phyloP scores from a whole-genome alignment of 192 early-diverging fungal species.

The Gamsiella multidivaricata region DNA sequence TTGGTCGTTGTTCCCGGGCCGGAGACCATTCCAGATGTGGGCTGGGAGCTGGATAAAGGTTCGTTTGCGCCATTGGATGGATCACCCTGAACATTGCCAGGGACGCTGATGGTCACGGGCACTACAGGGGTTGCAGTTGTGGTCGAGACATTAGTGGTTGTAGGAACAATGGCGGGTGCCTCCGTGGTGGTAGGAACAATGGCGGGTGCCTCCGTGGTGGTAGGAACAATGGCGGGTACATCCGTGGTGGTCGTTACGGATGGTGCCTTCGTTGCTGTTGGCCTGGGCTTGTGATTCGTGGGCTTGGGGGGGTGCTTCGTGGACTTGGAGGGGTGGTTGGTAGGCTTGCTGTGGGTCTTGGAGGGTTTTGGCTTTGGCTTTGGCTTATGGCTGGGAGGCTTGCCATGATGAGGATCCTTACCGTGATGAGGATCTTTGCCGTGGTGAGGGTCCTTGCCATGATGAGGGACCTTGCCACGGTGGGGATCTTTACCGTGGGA shows the following conservation, averaged over 20 bases:
- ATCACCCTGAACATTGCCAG: neutral
- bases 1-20: neutral
- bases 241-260: neutral
- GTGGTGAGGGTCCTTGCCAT: conserved; percentile 14
- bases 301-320: conserved; percentile 12
- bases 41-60: neutral
- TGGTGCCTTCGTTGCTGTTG: neutral
- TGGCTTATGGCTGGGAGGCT: conserved; percentile 11
- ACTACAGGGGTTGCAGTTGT: neutral
- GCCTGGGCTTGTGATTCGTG: conserved; percentile 6
- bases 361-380: neutral
- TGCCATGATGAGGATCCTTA: conserved; percentile 14
- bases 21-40: neutral
- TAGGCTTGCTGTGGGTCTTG: conserved; percentile 10
- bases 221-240: neutral
- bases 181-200: neutral
- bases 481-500: neutral
- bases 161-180: neutral
- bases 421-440: conserved; percentile 12
- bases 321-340: conserved; percentile 6
- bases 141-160: neutral
- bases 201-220: neutral
- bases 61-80: neutral
- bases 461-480: conserved; percentile 8
- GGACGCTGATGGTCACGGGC: neutral